Percentiles rank a stretch among this genome's conserved stretches.
These are phyloP conservation scores for Mycena chlorophos DNA, from an alignment of 768 basidiomycete species.

Conservation along the genomic window DNA sequence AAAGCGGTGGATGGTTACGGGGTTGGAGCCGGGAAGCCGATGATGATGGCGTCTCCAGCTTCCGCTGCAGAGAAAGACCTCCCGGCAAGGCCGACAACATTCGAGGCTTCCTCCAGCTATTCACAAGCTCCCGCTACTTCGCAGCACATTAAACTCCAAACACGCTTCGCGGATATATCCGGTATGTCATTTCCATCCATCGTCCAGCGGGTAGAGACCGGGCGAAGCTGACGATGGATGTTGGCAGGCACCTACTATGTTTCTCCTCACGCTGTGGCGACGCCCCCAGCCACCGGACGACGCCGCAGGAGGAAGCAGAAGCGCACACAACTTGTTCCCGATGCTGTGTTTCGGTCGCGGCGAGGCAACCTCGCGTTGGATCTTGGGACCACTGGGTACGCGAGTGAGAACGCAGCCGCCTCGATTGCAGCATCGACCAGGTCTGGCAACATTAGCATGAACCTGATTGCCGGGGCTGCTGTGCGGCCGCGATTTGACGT, in stretches of 20 bases:
- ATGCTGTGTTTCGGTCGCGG: slow-evolving; percentile 17
- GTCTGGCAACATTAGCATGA: slow-evolving; percentile 16
- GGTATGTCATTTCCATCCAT: neutral
- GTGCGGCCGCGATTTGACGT: slow-evolving; percentile 18
- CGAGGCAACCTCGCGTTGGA: slow-evolving; percentile 17
- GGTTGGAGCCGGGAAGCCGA: neutral
- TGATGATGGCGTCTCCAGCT: slow-evolving; percentile 11
- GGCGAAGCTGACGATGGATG: neutral
- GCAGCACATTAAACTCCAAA: slow-evolving; percentile 7
- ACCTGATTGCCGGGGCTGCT: slow-evolving; percentile 14
- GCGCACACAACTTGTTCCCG: slow-evolving; percentile 6
- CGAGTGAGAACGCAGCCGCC: slow-evolving; percentile 8
- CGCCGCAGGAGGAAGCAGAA: slow-evolving; percentile 14
- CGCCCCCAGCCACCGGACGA: slow-evolving; percentile 1
- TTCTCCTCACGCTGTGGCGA: slow-evolving; percentile 1
- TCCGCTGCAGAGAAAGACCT: neutral
- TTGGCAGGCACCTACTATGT: slow-evolving; percentile 16
- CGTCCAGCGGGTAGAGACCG: too few species aligned
- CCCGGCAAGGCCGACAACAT: slow-evolving; percentile 2
- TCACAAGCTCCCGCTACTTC: too few species aligned
- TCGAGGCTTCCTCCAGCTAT: slow-evolving; percentile 12
- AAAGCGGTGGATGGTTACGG: slow-evolving; percentile 2
- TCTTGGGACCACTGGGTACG: slow-evolving; percentile 16
- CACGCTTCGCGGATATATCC: slow-evolving; percentile 16
- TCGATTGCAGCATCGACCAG: slow-evolving; percentile 7